A percentile compares a stretch with the other conserved stretches of the same genome.
These are phyloP conservation scores for Fusarium azukiicola DNA, from an alignment of 2,329 filamentous ascomycete species.

Conservation along the genomic window DNA sequence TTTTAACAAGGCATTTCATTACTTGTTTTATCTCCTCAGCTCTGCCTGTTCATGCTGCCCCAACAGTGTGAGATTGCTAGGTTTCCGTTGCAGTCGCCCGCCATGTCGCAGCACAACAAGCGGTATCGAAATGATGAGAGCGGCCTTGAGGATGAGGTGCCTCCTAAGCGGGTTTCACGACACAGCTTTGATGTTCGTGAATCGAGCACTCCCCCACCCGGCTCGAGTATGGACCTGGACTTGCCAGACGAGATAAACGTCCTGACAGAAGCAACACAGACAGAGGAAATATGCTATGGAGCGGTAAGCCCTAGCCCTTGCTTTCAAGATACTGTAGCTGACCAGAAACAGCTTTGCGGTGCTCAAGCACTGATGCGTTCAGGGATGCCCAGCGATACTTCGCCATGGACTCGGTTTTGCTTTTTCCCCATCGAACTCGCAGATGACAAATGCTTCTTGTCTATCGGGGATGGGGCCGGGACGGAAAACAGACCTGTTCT, in stretches of 20 bases:
- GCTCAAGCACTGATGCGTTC: neutral
- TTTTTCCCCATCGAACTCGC: neutral
- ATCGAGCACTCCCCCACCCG: fast-evolving
- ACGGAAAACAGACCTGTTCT: neutral
- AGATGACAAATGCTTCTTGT: neutral
- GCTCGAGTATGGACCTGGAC: neutral
- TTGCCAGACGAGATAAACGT: too few relatives aligned
- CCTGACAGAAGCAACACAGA: fast-evolving
- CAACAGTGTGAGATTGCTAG: neutral
- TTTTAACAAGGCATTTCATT: neutral
- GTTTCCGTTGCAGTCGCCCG: neutral
- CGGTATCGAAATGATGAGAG: neutral
- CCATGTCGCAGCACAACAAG: neutral
- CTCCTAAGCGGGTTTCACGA: neutral
- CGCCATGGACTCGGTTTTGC: conserved; percentile 10
- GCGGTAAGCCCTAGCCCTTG: neutral
- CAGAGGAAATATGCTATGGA: neutral
- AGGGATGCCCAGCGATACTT: fast-evolving
- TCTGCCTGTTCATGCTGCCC: neutral
- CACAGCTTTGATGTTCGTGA: neutral
- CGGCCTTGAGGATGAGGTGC: fast-evolving
- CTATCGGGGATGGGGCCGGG: fast-evolving
- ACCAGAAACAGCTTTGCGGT: neutral
- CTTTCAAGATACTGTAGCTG: neutral
- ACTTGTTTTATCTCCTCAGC: neutral